Evolutionary conservation across 306 rosid species (phyloP), one percentile per base, ranked within the genome.

Genomic region (Corylus americana): DNA sequence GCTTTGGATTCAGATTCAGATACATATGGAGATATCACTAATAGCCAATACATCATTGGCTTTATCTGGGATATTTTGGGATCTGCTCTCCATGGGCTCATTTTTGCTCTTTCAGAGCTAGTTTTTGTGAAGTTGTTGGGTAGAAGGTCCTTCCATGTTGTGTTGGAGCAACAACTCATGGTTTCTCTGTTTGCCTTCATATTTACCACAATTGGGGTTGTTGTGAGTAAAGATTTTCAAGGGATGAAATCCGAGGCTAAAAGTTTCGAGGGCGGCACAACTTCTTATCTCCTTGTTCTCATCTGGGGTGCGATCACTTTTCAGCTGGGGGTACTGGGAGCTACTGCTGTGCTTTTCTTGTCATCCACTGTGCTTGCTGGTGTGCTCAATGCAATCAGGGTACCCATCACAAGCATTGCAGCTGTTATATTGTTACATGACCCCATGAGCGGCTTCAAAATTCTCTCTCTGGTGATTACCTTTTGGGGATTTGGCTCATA

Each of bases 321-420:
- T 77, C 97, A 94, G 85, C 59, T 92, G 39, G 98, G 98, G 76
- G 97, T 94, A 20, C 70, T 90, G 8, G 98, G 97, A 18, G 91
- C 50, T 8, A 91, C 97, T 74, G 97, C 97, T 13, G 95, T 91
- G 81, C 85, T 94, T 48, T 94, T 92, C 83, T 78, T 94, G 81
- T 86, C 91, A n/a, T 94, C 98, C 14, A 94, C 98, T 11, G 91
- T 92, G 71, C 91, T 94, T n/a, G 95, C 98, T 0, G 98, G 98
- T 80, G 92, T 94, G 10, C 92, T 92, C 10, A 94, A 94, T 53
- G 98, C 98, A 5, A 83, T 90, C 20, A 88, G 97, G 79, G 96
- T 95, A 25, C 98, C 98, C 7, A 8, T 92, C 73, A 94, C 98
- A 55, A 89, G 95, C 82, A 89, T 94, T 74, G 97, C 91, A 7